Percentiles rank a stretch among this genome's conserved stretches.
These are phyloP conservation scores for Trametes cinnabarina DNA, from an alignment of 768 basidiomycete genomes.

Conservation along the genomic window DNA sequence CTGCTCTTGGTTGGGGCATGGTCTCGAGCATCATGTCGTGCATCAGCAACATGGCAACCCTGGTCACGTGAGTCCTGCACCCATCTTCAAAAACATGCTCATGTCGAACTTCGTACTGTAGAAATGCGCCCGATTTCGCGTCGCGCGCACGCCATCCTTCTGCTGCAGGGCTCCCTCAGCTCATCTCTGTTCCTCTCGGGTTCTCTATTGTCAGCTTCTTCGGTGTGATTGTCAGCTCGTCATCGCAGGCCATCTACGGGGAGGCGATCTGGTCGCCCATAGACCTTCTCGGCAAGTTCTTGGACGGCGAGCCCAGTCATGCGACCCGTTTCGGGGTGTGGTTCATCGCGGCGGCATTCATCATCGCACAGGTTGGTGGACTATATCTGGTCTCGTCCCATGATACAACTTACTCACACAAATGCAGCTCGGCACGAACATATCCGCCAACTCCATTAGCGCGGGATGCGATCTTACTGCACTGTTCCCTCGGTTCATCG, in stretches of 20 bases:
- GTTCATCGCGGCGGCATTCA: slow-evolving; percentile 78
- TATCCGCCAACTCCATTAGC: slow-evolving; percentile 79
- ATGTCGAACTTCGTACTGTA: slow-evolving; percentile 22
- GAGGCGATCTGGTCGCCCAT: slow-evolving; percentile 79
- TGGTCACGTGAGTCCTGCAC: slow-evolving; percentile 53
- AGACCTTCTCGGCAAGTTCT: slow-evolving; percentile 64
- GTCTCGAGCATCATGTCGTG: slow-evolving; percentile 70
- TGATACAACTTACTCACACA: neutral
- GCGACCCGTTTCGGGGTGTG: slow-evolving; percentile 74
- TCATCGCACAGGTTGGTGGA: slow-evolving; percentile 63
- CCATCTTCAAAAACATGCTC: neutral
- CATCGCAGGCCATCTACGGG: slow-evolving; percentile 72
- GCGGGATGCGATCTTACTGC: slow-evolving; percentile 84
- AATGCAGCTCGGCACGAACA: slow-evolving; percentile 55
- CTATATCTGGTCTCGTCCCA: neutral
- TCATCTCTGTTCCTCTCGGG: slow-evolving; percentile 67
- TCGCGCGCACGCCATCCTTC: slow-evolving; percentile 56
- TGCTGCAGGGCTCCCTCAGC: slow-evolving; percentile 63
- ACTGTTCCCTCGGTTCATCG: slow-evolving; percentile 72
- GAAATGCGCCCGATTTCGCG: slow-evolving; percentile 77
- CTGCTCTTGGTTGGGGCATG: slow-evolving; percentile 74
- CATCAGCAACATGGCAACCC: slow-evolving; percentile 77
- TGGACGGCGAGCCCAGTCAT: slow-evolving; percentile 59
- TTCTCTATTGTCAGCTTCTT: slow-evolving; percentile 77
- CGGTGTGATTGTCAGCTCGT: slow-evolving; percentile 80